These are phyloP conservation scores for Phellopilus nigrolimitatus DNA, from an alignment of 1,284 basidiomycete species.

Conservation along the genomic window DNA sequence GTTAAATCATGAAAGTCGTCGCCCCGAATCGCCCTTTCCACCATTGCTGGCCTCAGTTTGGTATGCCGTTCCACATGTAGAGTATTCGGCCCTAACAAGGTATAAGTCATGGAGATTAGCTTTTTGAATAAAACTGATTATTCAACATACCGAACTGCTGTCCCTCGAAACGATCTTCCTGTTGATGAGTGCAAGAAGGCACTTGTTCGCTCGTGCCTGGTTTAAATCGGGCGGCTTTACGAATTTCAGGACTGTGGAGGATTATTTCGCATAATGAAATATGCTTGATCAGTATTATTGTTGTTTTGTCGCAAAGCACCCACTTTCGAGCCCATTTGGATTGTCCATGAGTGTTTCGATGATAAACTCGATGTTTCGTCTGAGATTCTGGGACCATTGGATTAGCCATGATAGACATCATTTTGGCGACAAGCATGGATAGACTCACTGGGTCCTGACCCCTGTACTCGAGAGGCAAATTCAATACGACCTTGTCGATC, in stretches of 20 bases:
- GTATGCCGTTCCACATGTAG: slow-evolving; percentile 21
- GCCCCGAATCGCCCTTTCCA: neutral
- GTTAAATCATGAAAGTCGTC: neutral
- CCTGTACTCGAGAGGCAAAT: slow-evolving; percentile 85
- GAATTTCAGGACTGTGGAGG: slow-evolving; percentile 65
- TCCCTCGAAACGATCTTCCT: slow-evolving; percentile 83
- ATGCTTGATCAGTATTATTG: slow-evolving; percentile 5
- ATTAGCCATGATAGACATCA: neutral
- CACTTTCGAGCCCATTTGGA: slow-evolving; percentile 53
- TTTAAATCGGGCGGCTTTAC: slow-evolving; percentile 78
- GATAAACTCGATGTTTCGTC: slow-evolving; percentile 74
- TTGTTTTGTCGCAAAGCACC: slow-evolving; percentile 22
- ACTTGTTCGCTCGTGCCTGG: slow-evolving; percentile 89
- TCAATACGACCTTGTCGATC: slow-evolving; percentile 72
- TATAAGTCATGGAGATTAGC: neutral
- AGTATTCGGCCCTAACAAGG: slow-evolving; percentile 19
- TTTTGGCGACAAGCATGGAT: neutral
- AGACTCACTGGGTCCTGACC: slow-evolving; percentile 74
- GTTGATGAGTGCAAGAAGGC: slow-evolving; percentile 85
- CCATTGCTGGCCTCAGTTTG: neutral
- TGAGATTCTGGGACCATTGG: slow-evolving; percentile 52
- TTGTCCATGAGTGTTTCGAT: slow-evolving; percentile 65
- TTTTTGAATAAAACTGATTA: neutral
- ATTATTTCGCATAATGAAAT: slow-evolving; percentile 6
- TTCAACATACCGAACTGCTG: slow-evolving; percentile 48